phyloP scores from a whole-genome alignment of 345 rosid species.

The Eucalyptus marginata region DNA sequence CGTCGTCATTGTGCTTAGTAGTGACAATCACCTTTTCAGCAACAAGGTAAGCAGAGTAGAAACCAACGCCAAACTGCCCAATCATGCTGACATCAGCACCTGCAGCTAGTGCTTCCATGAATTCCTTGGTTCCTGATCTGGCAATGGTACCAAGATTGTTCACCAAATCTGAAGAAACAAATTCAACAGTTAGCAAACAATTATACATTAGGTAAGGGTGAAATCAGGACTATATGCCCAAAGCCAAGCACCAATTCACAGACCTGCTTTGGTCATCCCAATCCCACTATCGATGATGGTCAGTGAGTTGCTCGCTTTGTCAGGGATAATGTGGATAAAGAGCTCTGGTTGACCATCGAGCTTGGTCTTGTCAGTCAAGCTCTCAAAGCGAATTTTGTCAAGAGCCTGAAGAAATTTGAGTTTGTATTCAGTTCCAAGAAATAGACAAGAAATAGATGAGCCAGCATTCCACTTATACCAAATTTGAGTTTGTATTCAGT shows the following conservation, averaged over 20 bases:
- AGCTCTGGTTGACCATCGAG: neutral
- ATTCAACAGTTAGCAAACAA: neutral
- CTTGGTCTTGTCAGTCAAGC: neutral
- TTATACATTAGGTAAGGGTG: neutral
- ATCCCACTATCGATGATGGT: neutral
- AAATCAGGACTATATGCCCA: neutral
- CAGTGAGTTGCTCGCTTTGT: neutral
- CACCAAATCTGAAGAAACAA: neutral
- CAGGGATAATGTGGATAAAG: neutral
- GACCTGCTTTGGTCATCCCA: conserved; percentile 1
- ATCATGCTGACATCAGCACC: neutral
- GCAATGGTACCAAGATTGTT: neutral
- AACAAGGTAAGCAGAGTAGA: neutral
- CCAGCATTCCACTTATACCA: neutral
- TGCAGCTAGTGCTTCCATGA: neutral
- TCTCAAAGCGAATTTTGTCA: neutral
- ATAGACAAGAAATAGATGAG: neutral
- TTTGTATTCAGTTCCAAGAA: neutral
- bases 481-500: neutral
- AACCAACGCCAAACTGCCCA: neutral
- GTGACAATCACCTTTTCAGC: neutral
- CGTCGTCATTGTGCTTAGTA: neutral
- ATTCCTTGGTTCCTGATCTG: neutral
- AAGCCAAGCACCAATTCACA: neutral
- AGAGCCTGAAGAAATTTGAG: neutral